Base-by-base conservation (phyloP, 306 rosid genomes). In the Prunus kanzakura region DNA sequence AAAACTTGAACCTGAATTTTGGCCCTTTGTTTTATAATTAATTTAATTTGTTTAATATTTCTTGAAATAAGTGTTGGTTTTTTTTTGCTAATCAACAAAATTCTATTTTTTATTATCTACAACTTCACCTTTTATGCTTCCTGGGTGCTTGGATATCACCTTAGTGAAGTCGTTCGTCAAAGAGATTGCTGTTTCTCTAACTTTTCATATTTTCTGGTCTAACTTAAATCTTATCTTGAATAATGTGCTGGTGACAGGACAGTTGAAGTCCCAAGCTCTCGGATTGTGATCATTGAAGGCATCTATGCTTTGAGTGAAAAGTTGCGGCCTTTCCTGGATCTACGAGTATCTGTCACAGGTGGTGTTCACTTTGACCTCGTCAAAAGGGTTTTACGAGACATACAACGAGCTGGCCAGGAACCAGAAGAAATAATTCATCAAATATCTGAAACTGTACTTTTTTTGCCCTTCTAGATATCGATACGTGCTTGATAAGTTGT, bases 321-420 rank as follows among this genome's bases (percentile, higher is more conserved):
- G 84, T 78, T 96, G 86, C 87, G 99, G 73, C 95, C 93, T 74
- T 82, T 91, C 51, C 86, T 96, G 87, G 99, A 96, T 83, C 97
- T 96, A 70, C 86, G 96, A 81, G 96, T 96, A 61, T 96, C 98
- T 82, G 99, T 96, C 77, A 96, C 93, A 11, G 99, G 99, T 15
- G 99, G 98, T 87, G 99, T 96, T 80, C 99, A 96, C 89, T 89
- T 96, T 83, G 99, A 96, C 87, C 98, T 96, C 67, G 98, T 96
- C 67, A 96, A 96, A 82, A 82, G 99, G 83, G 99, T 96, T 68
- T 86, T 96, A 69, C 92, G 99, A 67, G 99, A 96, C 81, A 89
- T 96, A 73, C 98, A 96, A 76, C 93, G 99, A 58, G 99, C 99
- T 78, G 93, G 97, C 74, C 99, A 92, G 85, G 93, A 92, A 81